Evolutionary conservation across 2,329 filamentous ascomycete species (phyloP).

Genomic region (Pestalotiopsis sp.): DNA sequence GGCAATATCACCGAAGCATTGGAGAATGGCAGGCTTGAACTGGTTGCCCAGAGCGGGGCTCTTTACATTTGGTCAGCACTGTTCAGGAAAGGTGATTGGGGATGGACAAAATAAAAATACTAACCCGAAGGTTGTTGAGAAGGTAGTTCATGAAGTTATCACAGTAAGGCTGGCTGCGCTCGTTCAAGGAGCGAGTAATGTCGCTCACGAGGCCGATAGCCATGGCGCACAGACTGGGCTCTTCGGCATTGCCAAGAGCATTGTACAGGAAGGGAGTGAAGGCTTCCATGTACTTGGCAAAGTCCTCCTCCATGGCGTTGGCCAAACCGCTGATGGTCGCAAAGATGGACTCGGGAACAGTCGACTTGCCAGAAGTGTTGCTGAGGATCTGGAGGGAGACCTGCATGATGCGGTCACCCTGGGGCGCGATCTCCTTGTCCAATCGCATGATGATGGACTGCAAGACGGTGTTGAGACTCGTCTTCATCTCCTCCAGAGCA

Average conservation of each 20-base stretch:
- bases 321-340: conserved; percentile 90
- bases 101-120: conserved; percentile 35
- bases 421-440: conserved; percentile 87
- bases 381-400: conserved; percentile 79
- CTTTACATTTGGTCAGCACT: conserved; percentile 39
- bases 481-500: conserved; percentile 96
- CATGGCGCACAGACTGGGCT: conserved; percentile 92
- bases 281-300: conserved; percentile 95
- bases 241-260: conserved; percentile 92
- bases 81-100: background rate
- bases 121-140: conserved; percentile 83
- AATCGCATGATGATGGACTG: conserved; percentile 90
- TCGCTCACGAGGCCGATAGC: conserved; percentile 97
- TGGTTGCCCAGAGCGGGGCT: conserved; percentile 88
- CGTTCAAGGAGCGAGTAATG: conserved; percentile 87
- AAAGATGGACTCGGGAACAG: conserved; percentile 92
- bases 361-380: conserved; percentile 81
- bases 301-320: conserved; percentile 88
- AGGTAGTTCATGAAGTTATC: conserved; percentile 98
- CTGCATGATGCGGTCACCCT: conserved; percentile 93
- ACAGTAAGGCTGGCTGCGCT: conserved; percentile 91
- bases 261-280: conserved; percentile 93
- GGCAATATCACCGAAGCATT: conserved; percentile 97
- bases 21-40: conserved; percentile 96
- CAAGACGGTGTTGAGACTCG: conserved; percentile 87